Conservation (phyloP, 1,284 basidiomycete genomes). For the Fistulina hepatica region DNA sequence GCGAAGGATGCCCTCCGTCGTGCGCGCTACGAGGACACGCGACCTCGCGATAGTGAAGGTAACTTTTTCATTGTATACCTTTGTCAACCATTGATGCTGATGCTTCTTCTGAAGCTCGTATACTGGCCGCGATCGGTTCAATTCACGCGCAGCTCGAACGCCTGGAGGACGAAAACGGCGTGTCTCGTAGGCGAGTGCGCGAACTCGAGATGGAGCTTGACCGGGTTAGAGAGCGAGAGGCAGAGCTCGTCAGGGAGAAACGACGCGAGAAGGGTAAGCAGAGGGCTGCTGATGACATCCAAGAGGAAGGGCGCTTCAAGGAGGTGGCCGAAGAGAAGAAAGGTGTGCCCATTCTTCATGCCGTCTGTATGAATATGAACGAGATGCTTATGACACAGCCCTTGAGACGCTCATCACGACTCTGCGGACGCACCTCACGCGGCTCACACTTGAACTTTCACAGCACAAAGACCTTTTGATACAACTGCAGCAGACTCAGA, state of each 20-base stretch:
- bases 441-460: slow-evolving; percentile 68
- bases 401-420: slow-evolving; percentile 67
- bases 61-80: slow-evolving; percentile 8
- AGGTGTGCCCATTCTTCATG: slow-evolving; percentile 33
- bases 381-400: slow-evolving; percentile 40
- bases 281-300: slow-evolving; percentile 28
- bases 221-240: slow-evolving; percentile 22
- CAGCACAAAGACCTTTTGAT: slow-evolving; percentile 55
- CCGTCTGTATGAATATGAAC: slow-evolving; percentile 11
- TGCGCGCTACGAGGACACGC: slow-evolving; percentile 32
- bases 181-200: slow-evolving; percentile 64
- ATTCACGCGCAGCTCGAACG: slow-evolving; percentile 57
- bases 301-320: slow-evolving; percentile 41
- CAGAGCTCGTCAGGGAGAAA: slow-evolving; percentile 13
- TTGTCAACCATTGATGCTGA: slow-evolving; percentile 1
- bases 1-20: slow-evolving; percentile 43
- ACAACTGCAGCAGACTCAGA: slow-evolving; percentile 34
- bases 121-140: slow-evolving; percentile 47
- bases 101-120: slow-evolving; percentile 32
- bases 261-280: slow-evolving; percentile 26
- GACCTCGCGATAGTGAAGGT: slow-evolving; percentile 53
- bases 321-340: slow-evolving; percentile 79
- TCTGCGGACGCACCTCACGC: slow-evolving; percentile 61
- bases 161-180: slow-evolving; percentile 71
- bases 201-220: slow-evolving; percentile 74